Base-by-base conservation (phyloP, 2,329 filamentous ascomycete species). In the Aspergillus hortae region DNA sequence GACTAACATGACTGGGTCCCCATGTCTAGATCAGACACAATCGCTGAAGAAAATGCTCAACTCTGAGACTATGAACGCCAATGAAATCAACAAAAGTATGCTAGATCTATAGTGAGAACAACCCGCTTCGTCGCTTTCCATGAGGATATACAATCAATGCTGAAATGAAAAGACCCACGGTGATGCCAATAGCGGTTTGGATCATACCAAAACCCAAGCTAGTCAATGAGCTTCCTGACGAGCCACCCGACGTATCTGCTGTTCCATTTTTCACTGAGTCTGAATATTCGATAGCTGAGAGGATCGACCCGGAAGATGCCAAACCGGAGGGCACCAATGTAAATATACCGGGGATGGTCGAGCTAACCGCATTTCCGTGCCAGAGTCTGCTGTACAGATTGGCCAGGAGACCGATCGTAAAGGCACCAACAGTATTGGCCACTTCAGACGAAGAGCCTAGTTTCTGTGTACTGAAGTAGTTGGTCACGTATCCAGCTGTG, bases 341-440 rank as follows among this genome's bases (percentile, higher is more conserved):
- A 58, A 94, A 95, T 57, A 96, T 94, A 14, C 88, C 90, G 0
- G 91, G 90, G 10, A 95, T 77, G 78, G 95, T 89, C 5, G 88
- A 87, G 0, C 89, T 89, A 0, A 90, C 90, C 0, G 90, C 90
- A 6, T 95, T 81, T 2, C 87, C 88, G 65, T 91, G 90, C 19
- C 87, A 69, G 32, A 77, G 58, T 2, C 89, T 81, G 12, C 85
- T 86, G 72, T 92, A 92, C 4, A 90, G 63, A 61, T 94, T 94
- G 14, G 88, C 89, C 41, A 90, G 73, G 25, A 91, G 80, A 9
- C 90, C 89, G 14, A 94, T 84, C 0, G 82, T 82, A 45, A 94
- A 78, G 0, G 90, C 89, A 32, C 88, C 88, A 2, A 92, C 78
- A 27, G 88, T 89, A 68, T 87, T 90, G 53, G 85, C 84, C 42